Evolutionary conservation across 1,139 yeast species (phyloP), one percentile per base, ranked within the genome.

Genomic region (Candida sp.): DNA sequence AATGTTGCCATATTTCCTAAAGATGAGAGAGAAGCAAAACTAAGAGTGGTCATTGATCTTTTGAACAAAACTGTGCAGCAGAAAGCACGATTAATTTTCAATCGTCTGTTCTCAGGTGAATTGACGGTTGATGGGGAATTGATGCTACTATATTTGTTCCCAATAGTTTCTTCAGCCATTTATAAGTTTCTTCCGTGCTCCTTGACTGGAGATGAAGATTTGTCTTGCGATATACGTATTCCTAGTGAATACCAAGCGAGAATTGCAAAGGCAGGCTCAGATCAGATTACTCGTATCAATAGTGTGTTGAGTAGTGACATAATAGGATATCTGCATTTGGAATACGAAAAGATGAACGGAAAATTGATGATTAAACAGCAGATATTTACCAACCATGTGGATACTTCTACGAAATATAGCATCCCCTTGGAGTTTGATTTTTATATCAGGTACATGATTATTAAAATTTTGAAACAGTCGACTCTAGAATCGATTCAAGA

Each of bases 51-150:
- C 21, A 43, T 45, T 19, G 19, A 30, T 2, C 35, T 43, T 9
- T 40, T 61, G 22, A 58, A 56, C 41, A 19, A 38, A 4, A 41
- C 39, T 21, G 47, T 61, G 2, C 22, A 35, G 5, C 29, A 34
- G 5, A 48, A 52, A 32, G 44, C 61, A 2, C 6, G 39, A 29
- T 9, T 37, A 19, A 37, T 37, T 21, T 37, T 37, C 34, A 37
- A 37, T 27, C 39, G 39, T 5, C 30, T 37, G 29, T 37, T 37
- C 19, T 25, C 33, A 6, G 29, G 34, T 12, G 34, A 37, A 5
- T 21, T 37, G 21, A 29, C 15, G 3, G 12, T 37, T 15, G 33
- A 37, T 22, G 39, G 39, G 1, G 39, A 37, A 11, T 21, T 37
- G 12, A 21, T 37, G 34, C 23, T 37, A 9, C 25, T 37, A 29